These are phyloP conservation scores for Hordeum marinum DNA, from an alignment of 176 grass and related monocot species.

Conservation along the genomic window DNA sequence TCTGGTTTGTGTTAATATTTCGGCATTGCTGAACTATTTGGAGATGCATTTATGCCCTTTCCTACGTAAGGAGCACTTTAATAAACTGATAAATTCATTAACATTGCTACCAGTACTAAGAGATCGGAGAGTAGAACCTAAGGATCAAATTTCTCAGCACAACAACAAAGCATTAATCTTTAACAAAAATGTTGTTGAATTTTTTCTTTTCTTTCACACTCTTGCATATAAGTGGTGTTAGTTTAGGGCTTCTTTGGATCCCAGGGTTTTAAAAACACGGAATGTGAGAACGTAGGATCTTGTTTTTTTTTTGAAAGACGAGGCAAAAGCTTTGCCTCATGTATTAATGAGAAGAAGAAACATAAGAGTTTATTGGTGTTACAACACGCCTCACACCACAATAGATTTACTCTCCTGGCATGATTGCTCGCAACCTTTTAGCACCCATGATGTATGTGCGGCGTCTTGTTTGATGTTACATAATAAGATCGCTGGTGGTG, in stretches of 20 bases:
- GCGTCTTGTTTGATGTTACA: too few species aligned
- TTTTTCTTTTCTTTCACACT: neutral
- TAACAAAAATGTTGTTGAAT: neutral
- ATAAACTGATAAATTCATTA: neutral
- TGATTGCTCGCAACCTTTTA: too few species aligned
- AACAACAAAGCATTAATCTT: neutral
- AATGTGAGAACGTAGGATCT: too few species aligned
- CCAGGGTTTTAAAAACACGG: neutral
- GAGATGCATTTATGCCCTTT: neutral
- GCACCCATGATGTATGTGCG: too few species aligned
- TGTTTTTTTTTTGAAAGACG: too few species aligned
- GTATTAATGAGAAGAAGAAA: too few species aligned
- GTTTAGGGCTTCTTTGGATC: neutral
- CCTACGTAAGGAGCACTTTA: neutral
- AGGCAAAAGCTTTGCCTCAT: too few species aligned
- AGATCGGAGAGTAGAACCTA: neutral
- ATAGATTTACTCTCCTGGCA: too few species aligned
- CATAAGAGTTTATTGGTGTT: too few species aligned
- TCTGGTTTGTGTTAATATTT: neutral
- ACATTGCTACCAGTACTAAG: neutral
- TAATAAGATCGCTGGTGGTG: too few species aligned
- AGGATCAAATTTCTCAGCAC: neutral
- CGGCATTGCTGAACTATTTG: neutral
- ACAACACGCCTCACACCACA: too few species aligned
- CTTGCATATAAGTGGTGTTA: neutral